Evolutionary conservation across 2,329 filamentous ascomycete species (phyloP).

Genomic region (Cytospora piceicola): DNA sequence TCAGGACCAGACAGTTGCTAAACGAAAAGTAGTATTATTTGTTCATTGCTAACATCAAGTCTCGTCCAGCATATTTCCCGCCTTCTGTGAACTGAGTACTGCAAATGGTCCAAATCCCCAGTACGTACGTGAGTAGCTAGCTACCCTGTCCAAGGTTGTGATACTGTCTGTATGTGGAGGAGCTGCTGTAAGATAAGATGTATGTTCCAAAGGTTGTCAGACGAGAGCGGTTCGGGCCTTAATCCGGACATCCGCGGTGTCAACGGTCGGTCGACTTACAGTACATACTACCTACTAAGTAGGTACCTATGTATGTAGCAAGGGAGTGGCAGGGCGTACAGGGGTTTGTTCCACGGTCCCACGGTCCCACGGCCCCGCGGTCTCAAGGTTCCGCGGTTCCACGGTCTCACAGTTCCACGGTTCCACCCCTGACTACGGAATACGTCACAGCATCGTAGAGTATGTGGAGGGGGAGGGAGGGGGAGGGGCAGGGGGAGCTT

Average conservation of each 20-base stretch:
- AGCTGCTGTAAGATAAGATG: not conserved
- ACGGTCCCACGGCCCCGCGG: too few relatives aligned
- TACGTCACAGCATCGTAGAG: not conserved
- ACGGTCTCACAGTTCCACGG: not conserved
- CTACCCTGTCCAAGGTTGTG: not conserved
- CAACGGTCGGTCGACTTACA: not conserved
- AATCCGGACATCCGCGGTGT: not conserved
- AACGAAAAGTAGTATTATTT: too few relatives aligned
- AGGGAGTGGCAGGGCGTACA: not conserved
- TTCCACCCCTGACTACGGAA: not conserved
- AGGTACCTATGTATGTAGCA: too few relatives aligned
- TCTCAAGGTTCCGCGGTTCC: too few relatives aligned
- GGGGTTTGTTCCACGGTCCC: too few relatives aligned
- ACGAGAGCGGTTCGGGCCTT: not conserved
- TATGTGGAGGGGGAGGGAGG: too few relatives aligned
- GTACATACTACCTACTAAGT: too few relatives aligned
- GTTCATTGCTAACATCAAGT: too few relatives aligned
- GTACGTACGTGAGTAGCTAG: not conserved
- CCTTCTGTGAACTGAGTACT: too few relatives aligned
- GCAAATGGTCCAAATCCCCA: too few relatives aligned
- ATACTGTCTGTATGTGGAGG: not conserved
- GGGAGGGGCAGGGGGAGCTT: not conserved
- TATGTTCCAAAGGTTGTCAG: not conserved
- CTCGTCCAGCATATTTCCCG: too few relatives aligned
- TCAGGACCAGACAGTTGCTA: not conserved